Evolutionary conservation across 805 yeast genomes (phyloP), one percentile per base, ranked within the genome.

Genomic region (Saturnispora besseyi): DNA sequence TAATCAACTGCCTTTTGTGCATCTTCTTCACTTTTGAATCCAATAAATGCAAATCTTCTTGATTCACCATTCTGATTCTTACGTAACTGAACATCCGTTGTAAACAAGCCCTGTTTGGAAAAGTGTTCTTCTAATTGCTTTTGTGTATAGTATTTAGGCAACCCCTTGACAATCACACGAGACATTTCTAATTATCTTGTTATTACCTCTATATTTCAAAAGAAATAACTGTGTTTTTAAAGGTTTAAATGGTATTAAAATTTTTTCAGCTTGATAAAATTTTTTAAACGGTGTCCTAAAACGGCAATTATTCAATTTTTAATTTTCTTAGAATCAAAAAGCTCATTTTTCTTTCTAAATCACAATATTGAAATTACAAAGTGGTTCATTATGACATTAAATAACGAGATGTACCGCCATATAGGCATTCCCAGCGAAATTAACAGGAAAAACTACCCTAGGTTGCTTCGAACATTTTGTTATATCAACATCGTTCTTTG

Each of bases 21-120:
- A 59, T 86, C 96, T 11, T 68, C 74, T 18, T 68, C 72, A n/a
- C 80, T 72, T 59, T 80, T 82, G 65, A 77, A 93, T 1, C 99
- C 99, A 46, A 93, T 72, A 59, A 93, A 93, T 6, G 96, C 98
- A 72, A 93, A 93, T 58, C 95, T 74, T 66, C 99, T 79, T 9
- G 96, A 85, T 59, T 83, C 84, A 26, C 99, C 99, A 56, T 78
- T 79, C 57, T 84, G 74, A 56, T 84, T 87, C 59, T 78, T 83
- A 77, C 89, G 77, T 34, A 93, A 72, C 65, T 86, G 88, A 36
- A 87, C 90, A 75, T 93, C 99, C 0, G 97, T 87, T 46, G 74
- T 72, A n/a, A 53, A 45, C 9, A 54, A 38, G 10, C 87, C 86
- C 49, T 74, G 55, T 45, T 59, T 54, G 28, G 68, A 63, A 61